These are phyloP conservation scores for Colletotrichum echinochloae DNA, from an alignment of 2,329 filamentous ascomycete species.

Conservation along the genomic window DNA sequence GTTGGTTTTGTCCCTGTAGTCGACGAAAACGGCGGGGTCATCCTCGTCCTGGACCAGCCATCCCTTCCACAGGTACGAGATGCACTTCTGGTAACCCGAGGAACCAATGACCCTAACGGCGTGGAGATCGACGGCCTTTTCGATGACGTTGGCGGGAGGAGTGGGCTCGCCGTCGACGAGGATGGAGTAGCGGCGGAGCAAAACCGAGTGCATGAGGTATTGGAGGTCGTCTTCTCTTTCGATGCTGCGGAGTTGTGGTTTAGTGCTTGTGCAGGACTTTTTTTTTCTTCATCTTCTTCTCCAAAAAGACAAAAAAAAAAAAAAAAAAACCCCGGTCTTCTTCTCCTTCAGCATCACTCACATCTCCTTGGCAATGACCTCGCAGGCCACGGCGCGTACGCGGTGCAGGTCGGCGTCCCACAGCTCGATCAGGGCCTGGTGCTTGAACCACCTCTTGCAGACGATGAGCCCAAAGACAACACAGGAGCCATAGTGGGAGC, in stretches of 20 bases:
- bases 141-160: slow-evolving; percentile 85
- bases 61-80: slow-evolving; percentile 91
- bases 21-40: slow-evolving; percentile 88
- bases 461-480: slow-evolving; percentile 88
- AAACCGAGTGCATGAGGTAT: slow-evolving; percentile 82
- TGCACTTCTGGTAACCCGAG: slow-evolving; percentile 95
- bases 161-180: slow-evolving; percentile 78
- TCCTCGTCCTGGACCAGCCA: slow-evolving; percentile 98
- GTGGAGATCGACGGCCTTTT: slow-evolving; percentile 93
- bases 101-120: slow-evolving; percentile 89
- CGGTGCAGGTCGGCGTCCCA: slow-evolving; percentile 92
- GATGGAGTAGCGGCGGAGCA: slow-evolving; percentile 91
- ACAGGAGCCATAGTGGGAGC: slow-evolving; percentile 78
- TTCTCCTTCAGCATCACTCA: slow-evolving; percentile 6
- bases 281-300: not conserved
- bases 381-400: slow-evolving; percentile 83
- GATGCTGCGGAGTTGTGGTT: slow-evolving; percentile 66
- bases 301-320: no score
- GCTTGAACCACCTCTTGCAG: slow-evolving; percentile 78
- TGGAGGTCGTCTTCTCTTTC: slow-evolving; percentile 83
- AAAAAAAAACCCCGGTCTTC: no score
- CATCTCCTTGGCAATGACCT: slow-evolving; percentile 88
- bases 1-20: slow-evolving; percentile 86
- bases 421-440: slow-evolving; percentile 82
- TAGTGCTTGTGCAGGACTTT: not conserved